Evolutionary conservation across 2,329 filamentous ascomycete genomes (phyloP), one percentile per base, ranked within the genome.

Genomic region (Dactylellina drechsleri): DNA sequence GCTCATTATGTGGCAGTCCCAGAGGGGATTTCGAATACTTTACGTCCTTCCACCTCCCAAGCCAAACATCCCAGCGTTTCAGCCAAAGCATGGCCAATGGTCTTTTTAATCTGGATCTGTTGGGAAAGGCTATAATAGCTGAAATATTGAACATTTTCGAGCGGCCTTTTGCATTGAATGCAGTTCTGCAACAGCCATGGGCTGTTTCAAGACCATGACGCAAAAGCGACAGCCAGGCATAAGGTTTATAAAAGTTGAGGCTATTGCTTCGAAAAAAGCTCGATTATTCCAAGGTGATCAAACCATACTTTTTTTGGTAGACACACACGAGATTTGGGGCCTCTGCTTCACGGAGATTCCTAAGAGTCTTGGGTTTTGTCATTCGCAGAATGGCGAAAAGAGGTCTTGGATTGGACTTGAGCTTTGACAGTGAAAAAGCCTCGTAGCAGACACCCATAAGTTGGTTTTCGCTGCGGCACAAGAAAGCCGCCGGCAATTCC

Each of bases 91-190:
- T 49, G 12, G 40, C 16, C 3, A 58, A 26, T 18, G 43, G 43
- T 16, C 10, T 49, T 41, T 45, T 74, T 74, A 67, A 65, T 68
- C 15, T 59, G 57, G 64, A 65, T 75, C 64, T 65, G 40, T 36
- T 68, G 59, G 68, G 57, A 36, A 18, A 28, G 41, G 31, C 28
- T 64, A 75, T 41, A 52, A 47, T 64, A 57, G 64, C 36, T 40
- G 36, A 36, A 60, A 10, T 53, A 60, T 57, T 50, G 64, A 62
- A 59, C 58, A 57, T 58, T 62, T 61, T 56, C 23, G 10, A 26
- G 26, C 41, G 18, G 13, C 23, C 49, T 31, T 60, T n/a, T 10
- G 6, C 13, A 5, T 7, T 43, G 41, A 50, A 13, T 58, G 57
- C 49, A 53, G 31, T 41, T 57, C 58, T 62, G 54, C 28, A 18